Evolutionary conservation across 2,329 filamentous ascomycete species (phyloP), one percentile per base, ranked within the genome.

Genomic region (Hypoxylon sp.): DNA sequence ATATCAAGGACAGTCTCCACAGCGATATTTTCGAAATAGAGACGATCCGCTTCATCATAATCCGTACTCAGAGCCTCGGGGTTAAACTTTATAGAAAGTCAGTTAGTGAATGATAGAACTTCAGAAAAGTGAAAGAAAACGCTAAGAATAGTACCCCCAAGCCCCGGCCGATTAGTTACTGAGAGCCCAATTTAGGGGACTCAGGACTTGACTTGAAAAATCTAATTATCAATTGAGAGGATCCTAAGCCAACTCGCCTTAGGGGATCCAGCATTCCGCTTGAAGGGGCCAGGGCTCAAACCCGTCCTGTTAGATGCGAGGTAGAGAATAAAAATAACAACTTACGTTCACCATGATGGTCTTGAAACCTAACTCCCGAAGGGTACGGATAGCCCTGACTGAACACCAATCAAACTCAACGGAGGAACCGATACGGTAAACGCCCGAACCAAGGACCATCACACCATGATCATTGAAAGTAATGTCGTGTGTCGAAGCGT

Each of bases 331-430:
- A 21, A 23, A 25, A 21, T 6, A 5, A 9, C 6, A 46, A 46
- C 43, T 46, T 46, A 46, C 43, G 64, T 77, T 73, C 2, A 75
- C 75, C 95, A 98, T 98, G 75, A 98, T 90, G 0, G 96, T 98
- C 86, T 98, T 98, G 84, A 91, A 89, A 2, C 92, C 92, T 66
- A 90, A 88, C 71, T 93, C 89, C 55, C 96, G 89, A 6, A 99
- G 87, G 1, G 96, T 98, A 69, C 95, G 90, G 69, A 98, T 97
- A 5, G 96, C 93, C 66, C 95, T 87, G 28, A 99, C 96, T 3
- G 96, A 97, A 80, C 96, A 98, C 96, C 96, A 99, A 81, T 99
- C 96, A 80, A 99, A 99, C 79, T 99, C 96, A 65, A 99, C 96
- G 0, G 95, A 98, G 0, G 94, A 98, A 72, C 96, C 96, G 71